Base-by-base conservation (phyloP, 2,329 filamentous ascomycete species). In the Lizonia empirigonia region DNA sequence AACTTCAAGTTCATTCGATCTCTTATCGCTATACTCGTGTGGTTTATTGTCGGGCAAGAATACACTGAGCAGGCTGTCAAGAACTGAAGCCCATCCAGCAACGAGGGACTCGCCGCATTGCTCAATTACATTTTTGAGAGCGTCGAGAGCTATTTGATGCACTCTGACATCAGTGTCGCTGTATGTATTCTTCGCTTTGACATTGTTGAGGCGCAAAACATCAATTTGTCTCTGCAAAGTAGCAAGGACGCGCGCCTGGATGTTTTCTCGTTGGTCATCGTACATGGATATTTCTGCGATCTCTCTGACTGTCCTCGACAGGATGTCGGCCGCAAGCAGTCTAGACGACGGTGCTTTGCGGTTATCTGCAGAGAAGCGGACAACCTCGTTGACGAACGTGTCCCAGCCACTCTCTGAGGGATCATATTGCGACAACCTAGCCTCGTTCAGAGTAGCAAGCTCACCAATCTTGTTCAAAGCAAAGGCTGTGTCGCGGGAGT, bases 91-190 rank as follows among this genome's bases (percentile, higher is more conserved):
- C 94, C 94, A 99, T 4, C 91, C 92, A 58, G 85, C 86, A 12
- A 88, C 79, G 5, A 97, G 81, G 0, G 85, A 86, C 67, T 99
- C 92, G 7, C 93, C 94, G 62, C 88, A 93, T 56, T 91, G 88
- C 66, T 97, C 93, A 2, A 99, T 80, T 16, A 97, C 84, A 47
- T 81, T 86, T 69, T 91, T 91, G 6, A 96, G 77, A 0, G 89
- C 87, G 58, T 96, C 90, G 1, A 96, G 80, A 19, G 90, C 80
- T 44, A 89, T 85, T 56, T 87, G 87, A 68, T 96, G 91, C 13
- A 96, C 89, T 47, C 94, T 88, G 15, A 90, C 77, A 59, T 94
- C 88, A 0, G 85, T 85, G 0, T 84, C 75, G 45, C 85, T 83
- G 9, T 79, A 81, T 2, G 82, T 77, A 0, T 87, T 81, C 2